Evolutionary conservation across 1,284 basidiomycete species (phyloP).

Genomic region (Psilocybe mexicana): DNA sequence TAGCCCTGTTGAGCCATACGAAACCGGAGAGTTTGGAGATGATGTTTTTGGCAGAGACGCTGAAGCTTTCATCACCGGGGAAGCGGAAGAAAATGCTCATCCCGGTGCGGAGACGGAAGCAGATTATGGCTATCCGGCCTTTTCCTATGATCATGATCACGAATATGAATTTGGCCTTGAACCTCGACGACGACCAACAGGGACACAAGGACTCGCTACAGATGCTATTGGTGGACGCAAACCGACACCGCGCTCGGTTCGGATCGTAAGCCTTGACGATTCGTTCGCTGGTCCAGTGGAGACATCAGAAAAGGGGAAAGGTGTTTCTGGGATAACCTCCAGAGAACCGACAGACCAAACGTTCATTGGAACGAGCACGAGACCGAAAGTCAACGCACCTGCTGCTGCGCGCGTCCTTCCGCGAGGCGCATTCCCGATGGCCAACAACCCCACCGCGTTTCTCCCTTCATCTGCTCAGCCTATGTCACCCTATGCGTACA

Average conservation of each 20-base stretch:
- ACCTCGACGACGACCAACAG: conserved; percentile 15
- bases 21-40: conserved; percentile 1
- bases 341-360: conserved; percentile 54
- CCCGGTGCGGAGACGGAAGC: conserved; percentile 2
- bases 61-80: neutral
- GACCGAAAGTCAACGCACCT: conserved; percentile 15
- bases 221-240: conserved; percentile 57
- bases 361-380: conserved; percentile 27
- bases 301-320: neutral
- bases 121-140: neutral
- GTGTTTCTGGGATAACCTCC: neutral
- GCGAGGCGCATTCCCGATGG: conserved; percentile 42
- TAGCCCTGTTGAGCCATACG: conserved; percentile 39
- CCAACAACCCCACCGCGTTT: neutral
- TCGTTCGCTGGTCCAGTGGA: conserved; percentile 32
- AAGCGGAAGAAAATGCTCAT: neutral
- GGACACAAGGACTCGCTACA: conserved; percentile 21
- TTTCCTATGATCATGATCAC: neutral
- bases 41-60: neutral
- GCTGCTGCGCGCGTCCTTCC: conserved; percentile 51
- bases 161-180: neutral
- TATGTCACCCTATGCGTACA: neutral
- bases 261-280: conserved; percentile 70
- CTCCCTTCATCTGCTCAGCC: neutral
- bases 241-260: conserved; percentile 74